Evolutionary conservation across 2,329 filamentous ascomycete species (phyloP), one percentile per base, ranked within the genome.

Genomic region (Fusarium gaditjirri): DNA sequence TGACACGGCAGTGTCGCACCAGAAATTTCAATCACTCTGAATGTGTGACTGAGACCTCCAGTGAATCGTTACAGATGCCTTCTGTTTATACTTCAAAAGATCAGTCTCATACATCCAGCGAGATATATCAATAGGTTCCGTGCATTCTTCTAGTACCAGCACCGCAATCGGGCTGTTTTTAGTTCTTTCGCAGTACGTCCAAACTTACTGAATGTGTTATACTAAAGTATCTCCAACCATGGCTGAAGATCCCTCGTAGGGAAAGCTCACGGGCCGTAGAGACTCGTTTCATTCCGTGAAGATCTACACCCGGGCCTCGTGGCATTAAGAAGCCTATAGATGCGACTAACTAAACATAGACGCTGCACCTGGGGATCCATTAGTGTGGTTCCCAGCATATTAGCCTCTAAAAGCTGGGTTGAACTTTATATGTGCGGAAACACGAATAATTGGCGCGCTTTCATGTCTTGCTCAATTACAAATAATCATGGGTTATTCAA

Each of bases 401-500:
- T 14, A 8, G 38, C 8, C 4, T 43, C 14, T n/a, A 9, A 8
- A n/a, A 47, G 36, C 11, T 25, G 9, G 38, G 3, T 12, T 33
- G 27, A 55, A 44, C 38, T 55, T 33, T 29, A 44, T 55, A 6
- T 16, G 6, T 16, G 8, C 29, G 7, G 2, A 6, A 17, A 19
- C 6, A 6, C 12, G 17, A 25, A 8, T 25, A 11, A 55, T 55
- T 55, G 27, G 38, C 17, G 29, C 52, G 52, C 38, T 39, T 53
- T 53, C 7, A 5, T 5, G 19, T 19, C 21, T 8, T 17, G 2
- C 49, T 17, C 3, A 21, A 29, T 39, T 16, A 29, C 10, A 4
- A 13, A n/a, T 13, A 6, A 17, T 17, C 0, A 5, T 23, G 0
- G 9, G 25, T 5, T 25, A 25, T 25, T 19, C 7, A 8, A 38